Evolutionary conservation across 176 grass and related monocot species (phyloP), one percentile per base, ranked within the genome.

Genomic region (Neostapfia colusana): DNA sequence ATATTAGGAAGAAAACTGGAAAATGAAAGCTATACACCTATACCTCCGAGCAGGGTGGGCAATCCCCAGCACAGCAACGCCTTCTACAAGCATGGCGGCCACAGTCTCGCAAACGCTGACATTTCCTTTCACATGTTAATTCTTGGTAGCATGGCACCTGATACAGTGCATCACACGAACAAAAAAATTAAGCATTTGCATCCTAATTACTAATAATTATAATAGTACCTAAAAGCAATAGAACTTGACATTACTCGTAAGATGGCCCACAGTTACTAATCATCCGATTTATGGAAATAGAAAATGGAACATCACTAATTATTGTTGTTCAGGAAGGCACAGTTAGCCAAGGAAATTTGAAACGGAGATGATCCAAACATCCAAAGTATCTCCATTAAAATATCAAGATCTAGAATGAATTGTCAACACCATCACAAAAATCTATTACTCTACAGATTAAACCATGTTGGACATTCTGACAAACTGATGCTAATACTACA

Each of bases 121-220:
- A 98, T 82, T 98, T 98, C 63, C 89, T 92, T 87, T 97, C 95
- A 60, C 95, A 97, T 12, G 92, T 84, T 82, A 97, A 88, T 69
- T 97, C 95, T 93, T 97, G 95, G 78, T 93, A 93, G 91, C 95
- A 97, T 7, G 95, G 95, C 70, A 97, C 89, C 95, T 97, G 88
- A 76, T 85, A 21, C 31, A 58, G 63, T 88, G 28, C 57, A 92
- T 84, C 27, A 28, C 62, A 46, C 61, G 62, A 78, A 42, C 27
- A 34, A 16, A 1, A 72, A 34, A 43, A 60, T 68, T 79, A 50
- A 79, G 13, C 43, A 59, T 41, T 78, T 73, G 50, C 31, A 68
- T 73, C 14, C 40, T 60, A 53, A 73, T 2, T 66, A 77, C 31
- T 31, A 31, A 3, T 31, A 31, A 31, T 31, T 31, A 31, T 31